Evolutionary conservation across 1,139 yeast species (phyloP), one percentile per base, ranked within the genome.

Genomic region (Lodderomyces pseudojiufengensis): DNA sequence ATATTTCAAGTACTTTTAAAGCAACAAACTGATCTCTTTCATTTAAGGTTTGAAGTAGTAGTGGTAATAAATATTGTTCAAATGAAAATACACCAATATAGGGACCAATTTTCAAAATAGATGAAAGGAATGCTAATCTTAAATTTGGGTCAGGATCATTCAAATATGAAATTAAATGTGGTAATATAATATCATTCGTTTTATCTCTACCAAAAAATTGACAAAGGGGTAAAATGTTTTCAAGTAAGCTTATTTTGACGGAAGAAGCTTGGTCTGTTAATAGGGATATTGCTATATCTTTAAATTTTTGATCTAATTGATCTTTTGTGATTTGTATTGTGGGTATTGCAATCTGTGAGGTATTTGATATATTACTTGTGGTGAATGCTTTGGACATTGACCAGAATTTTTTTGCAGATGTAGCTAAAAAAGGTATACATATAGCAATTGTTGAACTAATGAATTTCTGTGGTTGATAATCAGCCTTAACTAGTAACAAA

Each of bases 151-250:
- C 80, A 34, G 78, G 71, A 52, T 88, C 97, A 55, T 94, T 94
- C 42, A 94, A 62, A 51, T 88, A 94, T 0, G 97, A 90, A 31
- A 92, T 88, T 37, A 90, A 64, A 63, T 94, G 98, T 29, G 96
- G 90, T 33, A 94, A 60, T 11, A 94, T 79, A 29, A 90, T 69
- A 56, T 94, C 97, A 52, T 85, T 88, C 0, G 96, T 84, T 48
- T 79, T 84, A 36, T 87, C 95, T 34, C 82, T 78, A 0, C 97
- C 97, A 54, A 94, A 82, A 44, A 83, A 84, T 14, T 80, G 70
- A 50, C 97, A 86, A 5, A 94, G 59, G 0, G 92, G 86, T 9
- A 83, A 63, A 14, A 90, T 80, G 41, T 84, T 77, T 29, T 70
- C 61, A 33, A 94, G 65, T 12, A 92, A 58, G 0, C 95, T 74